phyloP scores from a whole-genome alignment of 2,329 filamentous ascomycete species.

The Fusarium sp. region DNA sequence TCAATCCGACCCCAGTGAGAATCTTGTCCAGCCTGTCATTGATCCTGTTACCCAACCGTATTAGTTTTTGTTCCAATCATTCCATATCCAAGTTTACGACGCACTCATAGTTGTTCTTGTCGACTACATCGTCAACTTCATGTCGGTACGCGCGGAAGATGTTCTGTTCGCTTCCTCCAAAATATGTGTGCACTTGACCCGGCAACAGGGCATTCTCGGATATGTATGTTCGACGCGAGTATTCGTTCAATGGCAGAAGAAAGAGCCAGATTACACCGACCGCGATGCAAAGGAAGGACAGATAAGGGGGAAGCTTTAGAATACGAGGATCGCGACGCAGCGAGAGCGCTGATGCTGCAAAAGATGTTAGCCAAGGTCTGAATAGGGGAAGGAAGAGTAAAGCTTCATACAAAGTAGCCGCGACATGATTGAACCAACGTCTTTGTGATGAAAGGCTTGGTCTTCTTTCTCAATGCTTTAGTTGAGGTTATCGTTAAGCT shows the following conservation, averaged over 20 bases:
- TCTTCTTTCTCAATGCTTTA: slow-evolving; percentile 25
- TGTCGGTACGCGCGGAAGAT: slow-evolving; percentile 90
- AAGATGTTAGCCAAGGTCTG: slow-evolving; percentile 11
- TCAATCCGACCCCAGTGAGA: slow-evolving; percentile 82
- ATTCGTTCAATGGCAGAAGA: slow-evolving; percentile 87
- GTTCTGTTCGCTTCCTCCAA: slow-evolving; percentile 95
- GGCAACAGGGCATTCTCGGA: slow-evolving; percentile 97
- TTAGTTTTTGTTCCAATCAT: background rate
- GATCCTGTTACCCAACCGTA: slow-evolving; percentile 55
- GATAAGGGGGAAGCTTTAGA: slow-evolving; percentile 85
- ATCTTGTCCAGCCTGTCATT: slow-evolving; percentile 81
- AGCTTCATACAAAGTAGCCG: slow-evolving; percentile 64
- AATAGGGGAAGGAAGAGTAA: background rate
- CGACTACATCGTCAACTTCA: slow-evolving; percentile 76
- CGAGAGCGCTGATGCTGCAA: slow-evolving; percentile 70
- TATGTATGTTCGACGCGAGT: slow-evolving; percentile 93
- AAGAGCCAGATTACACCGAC: slow-evolving; percentile 92
- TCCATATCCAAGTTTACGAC: slow-evolving; percentile 32
- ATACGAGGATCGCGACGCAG: slow-evolving; percentile 85
- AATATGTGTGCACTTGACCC: slow-evolving; percentile 97
- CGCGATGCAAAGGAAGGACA: slow-evolving; percentile 86
- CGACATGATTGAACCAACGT: slow-evolving; percentile 57
- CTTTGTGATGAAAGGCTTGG: slow-evolving; percentile 26
- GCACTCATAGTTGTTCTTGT: slow-evolving; percentile 66
- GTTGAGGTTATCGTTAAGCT: slow-evolving; percentile 26